Conservation (phyloP, 2,329 filamentous ascomycete species). For the Neurospora crassa region DNA sequence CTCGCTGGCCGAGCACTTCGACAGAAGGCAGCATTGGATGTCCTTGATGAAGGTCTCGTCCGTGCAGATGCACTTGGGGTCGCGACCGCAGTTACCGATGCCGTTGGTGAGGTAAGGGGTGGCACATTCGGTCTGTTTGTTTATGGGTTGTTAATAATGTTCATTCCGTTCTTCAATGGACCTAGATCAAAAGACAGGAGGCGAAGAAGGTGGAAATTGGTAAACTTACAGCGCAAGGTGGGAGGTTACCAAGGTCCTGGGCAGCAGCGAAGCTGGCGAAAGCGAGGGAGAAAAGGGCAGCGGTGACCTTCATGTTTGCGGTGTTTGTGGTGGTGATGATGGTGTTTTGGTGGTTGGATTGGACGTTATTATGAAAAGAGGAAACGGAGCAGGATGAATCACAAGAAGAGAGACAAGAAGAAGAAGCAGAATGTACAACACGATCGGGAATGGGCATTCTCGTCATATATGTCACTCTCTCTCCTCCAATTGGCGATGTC, state of each 20-base stretch:
- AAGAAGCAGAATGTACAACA: not conserved
- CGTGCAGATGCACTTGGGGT: constrained; percentile 32
- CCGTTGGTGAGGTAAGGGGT: constrained; percentile 20
- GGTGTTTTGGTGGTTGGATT: constrained; percentile 12
- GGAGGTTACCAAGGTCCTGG: constrained; percentile 34
- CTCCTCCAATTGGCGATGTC: not conserved
- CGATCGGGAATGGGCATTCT: not conserved
- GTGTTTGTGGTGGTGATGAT: constrained; percentile 9
- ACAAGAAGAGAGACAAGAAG: not conserved
- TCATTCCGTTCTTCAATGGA: not conserved
- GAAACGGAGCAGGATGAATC: constrained; percentile 5
- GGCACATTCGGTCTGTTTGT: constrained; percentile 24
- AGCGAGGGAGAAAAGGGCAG: constrained; percentile 35
- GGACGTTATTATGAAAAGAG: not conserved
- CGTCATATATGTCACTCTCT: not conserved
- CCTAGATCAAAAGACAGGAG: not conserved
- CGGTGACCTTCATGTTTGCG: constrained; percentile 33
- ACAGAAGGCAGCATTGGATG: constrained; percentile 28
- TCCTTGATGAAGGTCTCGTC: constrained; percentile 29
- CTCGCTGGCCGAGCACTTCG: constrained; percentile 23
- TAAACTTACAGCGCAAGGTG: constrained; percentile 44
- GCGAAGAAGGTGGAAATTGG: not conserved
- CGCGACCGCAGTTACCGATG: constrained; percentile 26
- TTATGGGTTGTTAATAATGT: constrained; percentile 1
- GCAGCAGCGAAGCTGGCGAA: constrained; percentile 43